phyloP scores from a whole-genome alignment of 805 yeast genomes.

The Danielozyma ontarioensis region DNA sequence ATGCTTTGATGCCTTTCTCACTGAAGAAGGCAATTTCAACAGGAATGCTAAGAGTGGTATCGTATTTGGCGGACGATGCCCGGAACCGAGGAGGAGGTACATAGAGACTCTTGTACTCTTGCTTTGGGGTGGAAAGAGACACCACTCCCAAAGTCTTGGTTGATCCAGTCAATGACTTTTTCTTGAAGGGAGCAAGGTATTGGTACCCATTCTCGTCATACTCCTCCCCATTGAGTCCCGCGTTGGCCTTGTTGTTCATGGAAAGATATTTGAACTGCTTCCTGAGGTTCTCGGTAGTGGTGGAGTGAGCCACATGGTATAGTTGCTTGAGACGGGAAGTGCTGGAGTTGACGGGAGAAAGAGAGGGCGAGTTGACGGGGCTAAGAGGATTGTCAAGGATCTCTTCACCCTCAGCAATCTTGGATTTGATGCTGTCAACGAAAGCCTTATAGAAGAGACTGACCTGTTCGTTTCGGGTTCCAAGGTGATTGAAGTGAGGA shows the following conservation, averaged over 20 bases:
- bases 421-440: slow-evolving; percentile 22
- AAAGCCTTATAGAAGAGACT: slow-evolving; percentile 30
- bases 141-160: slow-evolving; percentile 26
- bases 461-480: slow-evolving; percentile 13
- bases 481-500: slow-evolving; percentile 14
- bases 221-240: background rate
- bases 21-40: slow-evolving; percentile 24
- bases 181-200: slow-evolving; percentile 26
- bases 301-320: slow-evolving; percentile 19
- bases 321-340: slow-evolving; percentile 14
- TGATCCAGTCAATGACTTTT: slow-evolving; percentile 28
- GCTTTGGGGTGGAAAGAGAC: slow-evolving; percentile 32
- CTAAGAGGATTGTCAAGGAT: slow-evolving; percentile 4
- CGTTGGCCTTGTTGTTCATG: too few species aligned
- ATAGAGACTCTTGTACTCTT: slow-evolving; percentile 21
- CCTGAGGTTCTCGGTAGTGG: slow-evolving; percentile 11
- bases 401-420: slow-evolving; percentile 15
- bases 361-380: background rate
- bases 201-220: slow-evolving; percentile 22
- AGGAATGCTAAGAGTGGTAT: slow-evolving; percentile 24
- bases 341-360: slow-evolving; percentile 9
- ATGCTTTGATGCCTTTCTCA: slow-evolving; percentile 7
- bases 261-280: slow-evolving; percentile 10
- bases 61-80: slow-evolving; percentile 6
- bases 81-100: slow-evolving; percentile 29